Evolutionary conservation across 768 basidiomycete species (phyloP), one percentile per base, ranked within the genome.

Genomic region (Podaxis sp.): DNA sequence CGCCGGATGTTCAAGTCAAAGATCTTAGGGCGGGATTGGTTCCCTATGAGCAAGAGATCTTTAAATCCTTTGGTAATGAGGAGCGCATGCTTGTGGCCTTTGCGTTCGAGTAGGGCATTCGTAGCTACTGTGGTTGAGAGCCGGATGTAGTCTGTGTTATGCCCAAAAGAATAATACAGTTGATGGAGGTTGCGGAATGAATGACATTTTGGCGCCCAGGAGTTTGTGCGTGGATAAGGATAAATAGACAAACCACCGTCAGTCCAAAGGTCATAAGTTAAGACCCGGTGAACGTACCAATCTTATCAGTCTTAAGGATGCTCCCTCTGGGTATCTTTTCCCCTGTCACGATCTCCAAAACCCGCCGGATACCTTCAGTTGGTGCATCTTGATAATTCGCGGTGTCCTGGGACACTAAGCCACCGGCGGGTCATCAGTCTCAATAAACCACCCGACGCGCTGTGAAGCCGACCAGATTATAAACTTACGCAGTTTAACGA

Each of bases 51-150:
- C 5, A 99, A 83, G 9, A 98, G 86, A 73, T 97, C 96, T 71
- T 87, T 87, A 81, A 96, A 96, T 0, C 95, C 95, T 64, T 86
- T 86, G 1, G 96, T 98, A 69, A 96, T 96, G 13, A 97, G 77
- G 39, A 99, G 79, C 0, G 94, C 96, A 64, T 96, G 94, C 65
- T 87, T 88, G 69, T 94, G 90, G 0, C 96, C 96, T 74, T 96
- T 96, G 52, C 96, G 88, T 70, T 99, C 96, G 5, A 99, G 83
- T 0, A 99, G 83, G 0, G 96, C 96, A 69, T 98, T 99, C 17
- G 96, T 99, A 0, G 95, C 96, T 3, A 98, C 94, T 0, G 96
- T 99, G 0, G 96, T 97, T 0, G 93, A 95, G 7, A 96, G 78
- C 17, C 95, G 86, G 65, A 96, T 93, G 71, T 94, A 95, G 70